Percentiles rank a stretch among this genome's conserved stretches.
These are phyloP conservation scores for Malassezia sympodialis DNA, from an alignment of 1,284 basidiomycete species.

Conservation along the genomic window DNA sequence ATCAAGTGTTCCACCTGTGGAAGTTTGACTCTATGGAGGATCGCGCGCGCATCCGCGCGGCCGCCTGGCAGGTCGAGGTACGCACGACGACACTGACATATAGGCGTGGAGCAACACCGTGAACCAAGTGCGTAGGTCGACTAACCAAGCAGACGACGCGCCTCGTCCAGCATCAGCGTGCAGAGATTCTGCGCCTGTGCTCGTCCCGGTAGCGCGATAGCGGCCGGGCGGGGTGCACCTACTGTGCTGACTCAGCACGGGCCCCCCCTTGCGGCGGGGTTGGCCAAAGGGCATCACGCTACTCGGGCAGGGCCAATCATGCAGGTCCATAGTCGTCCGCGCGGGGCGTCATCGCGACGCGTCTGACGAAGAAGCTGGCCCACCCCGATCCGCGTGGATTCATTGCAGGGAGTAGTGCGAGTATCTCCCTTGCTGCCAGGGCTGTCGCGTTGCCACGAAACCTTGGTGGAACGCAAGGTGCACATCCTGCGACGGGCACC, in stretches of 20 bases:
- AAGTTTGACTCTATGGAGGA: slow-evolving; percentile 40
- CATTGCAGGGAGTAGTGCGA: not conserved
- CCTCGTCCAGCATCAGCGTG: not conserved
- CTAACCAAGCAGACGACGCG: not conserved
- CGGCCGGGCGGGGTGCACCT: not conserved
- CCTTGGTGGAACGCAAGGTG: not conserved
- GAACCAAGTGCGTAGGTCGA: slow-evolving; percentile 16
- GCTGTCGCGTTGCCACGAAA: not conserved
- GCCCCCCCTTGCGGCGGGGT: slow-evolving; percentile 2
- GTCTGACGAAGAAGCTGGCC: not conserved
- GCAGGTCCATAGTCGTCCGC: not conserved
- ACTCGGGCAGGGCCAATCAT: not conserved
- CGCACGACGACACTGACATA: not conserved
- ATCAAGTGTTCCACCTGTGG: slow-evolving; percentile 46
- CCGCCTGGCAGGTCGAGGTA: slow-evolving; percentile 43
- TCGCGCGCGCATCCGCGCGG: slow-evolving; percentile 40
- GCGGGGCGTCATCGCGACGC: not conserved
- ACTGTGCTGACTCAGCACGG: not conserved
- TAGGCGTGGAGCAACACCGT: slow-evolving; percentile 45
- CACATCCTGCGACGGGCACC: not conserved
- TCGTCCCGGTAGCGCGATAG: not conserved
- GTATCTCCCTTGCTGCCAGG: not conserved
- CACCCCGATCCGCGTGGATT: not conserved
- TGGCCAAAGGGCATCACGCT: not conserved
- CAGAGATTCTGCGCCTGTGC: not conserved